Conservation (phyloP, 1,284 basidiomycete species). For the Tilletia indica region DNA sequence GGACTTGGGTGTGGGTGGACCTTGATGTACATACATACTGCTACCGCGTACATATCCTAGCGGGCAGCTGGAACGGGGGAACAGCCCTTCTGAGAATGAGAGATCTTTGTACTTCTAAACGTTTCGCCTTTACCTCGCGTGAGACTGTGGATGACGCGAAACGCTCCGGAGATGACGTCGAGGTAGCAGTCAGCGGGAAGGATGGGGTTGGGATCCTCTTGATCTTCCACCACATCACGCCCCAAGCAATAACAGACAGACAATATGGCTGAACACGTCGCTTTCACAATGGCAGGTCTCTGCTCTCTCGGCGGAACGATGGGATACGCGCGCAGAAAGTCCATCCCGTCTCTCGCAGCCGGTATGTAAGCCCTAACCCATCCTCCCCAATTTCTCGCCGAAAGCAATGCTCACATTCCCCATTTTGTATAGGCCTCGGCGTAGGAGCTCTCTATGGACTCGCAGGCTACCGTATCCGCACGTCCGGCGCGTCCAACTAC, state of each 20-base stretch:
- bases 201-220: no score
- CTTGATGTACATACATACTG: no score
- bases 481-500: slow-evolving; percentile 62
- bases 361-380: slow-evolving; percentile 5
- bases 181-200: no score
- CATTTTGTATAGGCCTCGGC: background rate
- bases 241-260: background rate
- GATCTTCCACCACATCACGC: no score
- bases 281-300: slow-evolving; percentile 73
- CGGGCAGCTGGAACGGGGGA: no score
- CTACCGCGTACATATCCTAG: no score
- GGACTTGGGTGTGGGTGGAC: no score
- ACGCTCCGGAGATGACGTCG: no score
- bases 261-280: slow-evolving; percentile 80
- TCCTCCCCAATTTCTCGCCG: background rate
- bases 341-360: slow-evolving; percentile 10
- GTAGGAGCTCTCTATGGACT: slow-evolving; percentile 32
- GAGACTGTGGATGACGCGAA: no score
- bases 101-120: no score
- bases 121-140: no score
- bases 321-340: slow-evolving; percentile 41
- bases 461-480: slow-evolving; percentile 63
- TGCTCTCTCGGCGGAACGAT: slow-evolving; percentile 75
- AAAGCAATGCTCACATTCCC: slow-evolving; percentile 51
- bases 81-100: no score